These are phyloP conservation scores for Massospora cicadina DNA, from an alignment of 371 early-diverging fungal species.

Conservation along the genomic window DNA sequence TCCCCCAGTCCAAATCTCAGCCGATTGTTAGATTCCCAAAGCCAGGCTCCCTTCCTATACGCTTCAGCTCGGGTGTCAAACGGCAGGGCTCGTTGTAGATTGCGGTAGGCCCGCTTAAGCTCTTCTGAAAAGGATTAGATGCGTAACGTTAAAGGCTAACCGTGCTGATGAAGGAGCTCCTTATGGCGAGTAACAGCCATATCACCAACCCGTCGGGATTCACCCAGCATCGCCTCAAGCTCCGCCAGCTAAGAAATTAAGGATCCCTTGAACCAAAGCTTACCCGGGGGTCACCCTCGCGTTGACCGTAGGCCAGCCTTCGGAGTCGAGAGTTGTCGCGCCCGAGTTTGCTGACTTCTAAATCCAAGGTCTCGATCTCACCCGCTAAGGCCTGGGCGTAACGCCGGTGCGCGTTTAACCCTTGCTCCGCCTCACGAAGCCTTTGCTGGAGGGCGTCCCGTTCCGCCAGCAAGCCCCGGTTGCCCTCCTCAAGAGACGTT, in stretches of 20 bases:
- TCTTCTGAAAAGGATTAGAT: background rate
- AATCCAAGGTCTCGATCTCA: conserved; percentile 3
- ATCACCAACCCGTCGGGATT: background rate
- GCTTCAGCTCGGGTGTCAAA: too few relatives aligned
- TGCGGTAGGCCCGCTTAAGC: background rate
- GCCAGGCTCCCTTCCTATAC: conserved; percentile 3
- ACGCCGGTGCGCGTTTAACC: too few relatives aligned
- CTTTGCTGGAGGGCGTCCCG: background rate
- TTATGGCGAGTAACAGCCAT: background rate
- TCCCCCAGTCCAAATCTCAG: background rate
- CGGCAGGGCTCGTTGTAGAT: background rate
- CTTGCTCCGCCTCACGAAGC: background rate
- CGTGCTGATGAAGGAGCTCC: background rate
- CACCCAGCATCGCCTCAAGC: background rate
- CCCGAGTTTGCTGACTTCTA: background rate
- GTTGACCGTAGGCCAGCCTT: background rate
- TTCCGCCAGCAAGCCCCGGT: background rate
- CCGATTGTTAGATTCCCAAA: conserved; percentile 1
- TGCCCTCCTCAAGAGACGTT: background rate
- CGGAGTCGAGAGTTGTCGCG: conserved; percentile 1
- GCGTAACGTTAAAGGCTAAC: background rate
- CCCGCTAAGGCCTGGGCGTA: background rate
- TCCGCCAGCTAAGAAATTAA: background rate
- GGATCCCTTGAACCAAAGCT: background rate
- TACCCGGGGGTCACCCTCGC: background rate